phyloP scores from a whole-genome alignment of 768 basidiomycete genomes.

The Exidia glandulosa region DNA sequence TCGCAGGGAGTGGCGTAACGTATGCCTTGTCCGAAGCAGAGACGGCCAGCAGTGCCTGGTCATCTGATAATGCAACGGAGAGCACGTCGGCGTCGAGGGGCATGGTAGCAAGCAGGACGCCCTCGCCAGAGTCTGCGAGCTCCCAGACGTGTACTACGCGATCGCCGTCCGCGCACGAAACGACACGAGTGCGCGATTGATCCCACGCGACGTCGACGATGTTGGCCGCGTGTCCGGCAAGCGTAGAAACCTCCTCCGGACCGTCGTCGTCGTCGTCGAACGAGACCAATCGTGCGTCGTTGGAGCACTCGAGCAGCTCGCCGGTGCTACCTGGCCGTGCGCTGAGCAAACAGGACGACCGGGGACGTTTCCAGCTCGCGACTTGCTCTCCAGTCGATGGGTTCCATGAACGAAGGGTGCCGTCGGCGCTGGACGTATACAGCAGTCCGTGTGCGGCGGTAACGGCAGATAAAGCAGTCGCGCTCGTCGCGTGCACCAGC shows the following conservation, averaged over 20 bases:
- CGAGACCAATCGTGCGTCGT: not conserved
- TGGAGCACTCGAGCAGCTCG: not conserved
- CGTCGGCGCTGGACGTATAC: conserved; percentile 51
- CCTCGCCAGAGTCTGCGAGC: conserved; percentile 32
- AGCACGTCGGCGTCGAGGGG: conserved; percentile 47
- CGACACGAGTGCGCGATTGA: conserved; percentile 33
- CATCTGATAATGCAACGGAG: conserved; percentile 12
- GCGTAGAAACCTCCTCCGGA: conserved; percentile 35
- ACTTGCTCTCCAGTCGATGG: conserved; percentile 35
- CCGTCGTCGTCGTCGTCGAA: conserved; percentile 15
- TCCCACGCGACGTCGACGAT: conserved; percentile 45
- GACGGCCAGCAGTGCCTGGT: conserved; percentile 39
- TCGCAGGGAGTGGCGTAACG: conserved; percentile 42
- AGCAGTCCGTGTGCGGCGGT: conserved; percentile 24
- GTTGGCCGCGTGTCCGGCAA: conserved; percentile 56
- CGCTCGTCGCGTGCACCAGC: conserved; percentile 43
- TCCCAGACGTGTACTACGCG: conserved; percentile 56
- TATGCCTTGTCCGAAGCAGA: conserved; percentile 50
- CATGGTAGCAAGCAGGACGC: conserved; percentile 46
- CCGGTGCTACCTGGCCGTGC: conserved; percentile 24
- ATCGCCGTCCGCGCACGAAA: conserved; percentile 52
- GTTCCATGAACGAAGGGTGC: conserved; percentile 48
- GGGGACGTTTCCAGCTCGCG: conserved; percentile 42
- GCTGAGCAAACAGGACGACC: conserved; percentile 44
- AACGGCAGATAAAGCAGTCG: conserved; percentile 40